Base-by-base conservation (phyloP, 2,329 filamentous ascomycete genomes). In the Microsporum audouinii region DNA sequence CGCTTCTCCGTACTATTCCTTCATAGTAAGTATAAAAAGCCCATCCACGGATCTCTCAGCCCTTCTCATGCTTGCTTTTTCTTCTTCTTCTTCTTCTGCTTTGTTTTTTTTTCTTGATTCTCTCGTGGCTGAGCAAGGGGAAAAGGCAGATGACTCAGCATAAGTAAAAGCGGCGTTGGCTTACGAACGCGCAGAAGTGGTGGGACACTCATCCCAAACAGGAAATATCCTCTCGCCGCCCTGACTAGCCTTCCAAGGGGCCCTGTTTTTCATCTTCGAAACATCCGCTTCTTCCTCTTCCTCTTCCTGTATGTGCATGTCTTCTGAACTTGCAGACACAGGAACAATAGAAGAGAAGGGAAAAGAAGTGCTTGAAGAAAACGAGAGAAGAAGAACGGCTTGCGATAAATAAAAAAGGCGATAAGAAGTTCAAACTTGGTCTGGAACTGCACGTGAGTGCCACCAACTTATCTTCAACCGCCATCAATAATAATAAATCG, bases 381-480 rank as follows among this genome's bases (percentile, higher is more conserved):
- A 23, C 17, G 17, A 23, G 17, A 43, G 10, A 17, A 43, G 14
- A 17, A 43, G 10, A 5, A 14, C 5, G 14, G 1, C 39, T n/a
- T 6, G 39, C 39, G 39, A 43, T 43, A 43, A 43, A 23, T 23
- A 23, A 36, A 5, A 36, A 36, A 5, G 34, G 34, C 43, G 43
- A 47, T 47, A 47, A 47, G 43, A 47, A 47, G 43, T 29, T 29
- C 17, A 47, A 43, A 43, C 12, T n/a, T 5, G 43, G 43, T 10
- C 43, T 29, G 43, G 43, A 47, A 23, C 10, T 47, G 55, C 55
- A 57, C 55, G 55, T 57, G 55, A 57, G 55, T 39, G 34, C 55
- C 55, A 57, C 55, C 55, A 23, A 8, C 12, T 53, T 31, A 27
- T 12, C 33, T 38, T 38, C 33, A n/a, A 23, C 55, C 51, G 34